phyloP scores from a whole-genome alignment of 2,329 filamentous ascomycete species.

The Rugonectria rugulosa region DNA sequence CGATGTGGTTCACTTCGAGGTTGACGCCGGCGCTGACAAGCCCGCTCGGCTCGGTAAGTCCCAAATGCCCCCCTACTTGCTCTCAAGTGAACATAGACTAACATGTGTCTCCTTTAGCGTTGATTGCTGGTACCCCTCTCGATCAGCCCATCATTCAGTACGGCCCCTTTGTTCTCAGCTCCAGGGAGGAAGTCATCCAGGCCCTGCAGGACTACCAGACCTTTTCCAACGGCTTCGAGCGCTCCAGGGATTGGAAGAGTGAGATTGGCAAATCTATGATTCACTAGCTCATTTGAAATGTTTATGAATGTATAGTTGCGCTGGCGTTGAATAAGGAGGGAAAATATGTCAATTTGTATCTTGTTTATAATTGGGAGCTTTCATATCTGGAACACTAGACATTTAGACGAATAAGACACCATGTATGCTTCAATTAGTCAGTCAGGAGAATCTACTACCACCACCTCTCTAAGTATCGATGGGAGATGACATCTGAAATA shows the following conservation, averaged over 20 bases:
- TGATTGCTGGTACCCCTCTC: conserved; percentile 81
- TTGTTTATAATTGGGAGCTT: too few relatives aligned
- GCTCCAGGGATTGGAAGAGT: conserved; percentile 79
- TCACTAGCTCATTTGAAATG: too few relatives aligned
- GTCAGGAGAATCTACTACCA: too few relatives aligned
- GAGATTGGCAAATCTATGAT: conserved; percentile 85
- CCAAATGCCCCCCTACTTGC: not conserved
- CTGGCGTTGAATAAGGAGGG: conserved; percentile 26
- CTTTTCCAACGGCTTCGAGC: conserved; percentile 79
- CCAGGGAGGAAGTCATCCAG: conserved; percentile 76
- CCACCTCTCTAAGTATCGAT: too few relatives aligned
- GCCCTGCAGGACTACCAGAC: conserved; percentile 79
- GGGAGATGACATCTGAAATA: too few relatives aligned
- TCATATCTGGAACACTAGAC: too few relatives aligned
- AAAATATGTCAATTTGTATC: too few relatives aligned
- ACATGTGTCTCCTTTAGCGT: conserved; percentile 51
- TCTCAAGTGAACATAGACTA: not conserved
- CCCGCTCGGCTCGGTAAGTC: conserved; percentile 58
- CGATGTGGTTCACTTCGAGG: conserved; percentile 75
- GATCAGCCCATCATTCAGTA: conserved; percentile 86
- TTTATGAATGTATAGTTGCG: not conserved
- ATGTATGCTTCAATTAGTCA: conserved; percentile 20
- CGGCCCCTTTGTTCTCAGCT: conserved; percentile 82
- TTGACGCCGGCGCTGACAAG: conserved; percentile 69
- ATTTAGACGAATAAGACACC: not conserved